These are phyloP conservation scores for Adansonia rubrostipa DNA, from an alignment of 441 rosid species.

Conservation along the genomic window DNA sequence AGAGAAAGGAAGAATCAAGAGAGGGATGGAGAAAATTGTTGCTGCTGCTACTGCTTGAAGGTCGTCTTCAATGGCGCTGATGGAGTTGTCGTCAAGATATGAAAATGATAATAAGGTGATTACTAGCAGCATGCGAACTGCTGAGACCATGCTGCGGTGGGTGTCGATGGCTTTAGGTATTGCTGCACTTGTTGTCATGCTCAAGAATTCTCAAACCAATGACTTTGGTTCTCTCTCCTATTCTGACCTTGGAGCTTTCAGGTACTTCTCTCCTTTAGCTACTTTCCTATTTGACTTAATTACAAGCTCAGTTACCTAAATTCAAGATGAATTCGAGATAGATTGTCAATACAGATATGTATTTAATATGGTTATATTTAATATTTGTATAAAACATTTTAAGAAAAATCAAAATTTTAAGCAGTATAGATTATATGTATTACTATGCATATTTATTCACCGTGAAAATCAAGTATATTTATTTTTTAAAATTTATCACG, in stretches of 20 bases:
- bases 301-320: no score
- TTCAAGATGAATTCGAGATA: no score
- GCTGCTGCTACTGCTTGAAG: not conserved
- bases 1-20: not conserved
- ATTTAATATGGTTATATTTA: no score
- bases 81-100: conserved; percentile 18
- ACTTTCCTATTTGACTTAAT: no score
- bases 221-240: conserved; percentile 81
- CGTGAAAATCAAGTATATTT: no score
- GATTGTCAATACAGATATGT: no score
- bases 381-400: no score
- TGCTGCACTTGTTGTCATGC: conserved; percentile 79
- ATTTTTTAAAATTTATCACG: no score
- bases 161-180: conserved; percentile 74
- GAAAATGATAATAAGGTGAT: conserved; percentile 42
- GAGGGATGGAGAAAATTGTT: conserved; percentile 36
- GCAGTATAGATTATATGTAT: no score
- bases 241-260: conserved; percentile 85
- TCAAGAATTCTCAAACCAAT: conserved; percentile 61
- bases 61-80: conserved; percentile 25
- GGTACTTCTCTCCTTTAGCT: conserved; percentile 28
- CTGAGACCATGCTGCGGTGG: conserved; percentile 69
- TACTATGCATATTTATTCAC: no score
- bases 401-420: no score
- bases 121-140: conserved; percentile 39